Conservation (phyloP, 139 green algal genomes). For the Medakamo hakoo region DNA sequence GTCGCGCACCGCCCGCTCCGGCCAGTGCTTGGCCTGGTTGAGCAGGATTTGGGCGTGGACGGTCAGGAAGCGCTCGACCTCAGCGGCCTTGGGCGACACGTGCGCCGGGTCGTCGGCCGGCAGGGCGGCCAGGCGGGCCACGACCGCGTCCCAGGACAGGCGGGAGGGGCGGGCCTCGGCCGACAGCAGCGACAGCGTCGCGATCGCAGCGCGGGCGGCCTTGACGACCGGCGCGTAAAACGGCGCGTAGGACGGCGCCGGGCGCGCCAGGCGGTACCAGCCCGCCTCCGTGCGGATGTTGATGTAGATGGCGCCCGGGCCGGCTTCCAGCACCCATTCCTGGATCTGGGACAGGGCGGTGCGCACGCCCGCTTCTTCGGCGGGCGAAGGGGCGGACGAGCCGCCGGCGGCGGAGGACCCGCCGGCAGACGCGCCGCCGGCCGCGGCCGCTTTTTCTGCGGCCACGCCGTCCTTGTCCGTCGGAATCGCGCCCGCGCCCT, state of each 20-base stretch:
- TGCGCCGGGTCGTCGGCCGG: conserved; percentile 23
- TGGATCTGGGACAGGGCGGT: conserved; percentile 76
- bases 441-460: conserved; percentile 1
- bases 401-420: conserved; percentile 4
- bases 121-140: conserved; percentile 40
- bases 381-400: conserved; percentile 8
- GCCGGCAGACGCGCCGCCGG: conserved; percentile 5
- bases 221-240: conserved; percentile 71
- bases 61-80: conserved; percentile 75
- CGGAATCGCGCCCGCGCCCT: conserved; percentile 6
- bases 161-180: conserved; percentile 42
- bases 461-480: background rate
- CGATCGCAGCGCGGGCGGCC: conserved; percentile 41
- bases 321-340: conserved; percentile 86
- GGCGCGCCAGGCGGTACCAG: conserved; percentile 67
- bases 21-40: conserved; percentile 66
- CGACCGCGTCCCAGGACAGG: conserved; percentile 65
- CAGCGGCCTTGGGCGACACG: conserved; percentile 37
- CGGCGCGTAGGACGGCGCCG: conserved; percentile 42
- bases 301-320: conserved; percentile 51
- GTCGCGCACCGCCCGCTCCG: conserved; percentile 35
- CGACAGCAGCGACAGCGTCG: conserved; percentile 29
- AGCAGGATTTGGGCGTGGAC: conserved; percentile 92
- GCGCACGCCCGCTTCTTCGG: conserved; percentile 40
- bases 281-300: conserved; percentile 75